Conservation (phyloP, 2,329 filamentous ascomycete species). For the Cryphonectria naterciae region DNA sequence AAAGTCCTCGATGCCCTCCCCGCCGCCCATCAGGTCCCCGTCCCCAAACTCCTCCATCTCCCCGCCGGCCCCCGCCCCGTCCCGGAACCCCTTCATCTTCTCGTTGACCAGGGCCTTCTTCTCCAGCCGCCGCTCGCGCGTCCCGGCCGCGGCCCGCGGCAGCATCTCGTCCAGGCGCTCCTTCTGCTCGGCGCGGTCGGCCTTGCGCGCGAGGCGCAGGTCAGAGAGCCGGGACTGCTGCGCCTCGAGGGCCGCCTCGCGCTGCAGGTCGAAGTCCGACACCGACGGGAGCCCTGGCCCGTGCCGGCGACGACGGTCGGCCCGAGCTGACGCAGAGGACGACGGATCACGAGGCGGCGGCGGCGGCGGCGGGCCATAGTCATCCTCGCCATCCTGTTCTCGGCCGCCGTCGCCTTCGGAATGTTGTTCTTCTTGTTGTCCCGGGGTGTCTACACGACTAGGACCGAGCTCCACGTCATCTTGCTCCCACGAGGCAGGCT, state of each 20-base stretch:
- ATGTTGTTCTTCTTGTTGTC: conserved; percentile 1
- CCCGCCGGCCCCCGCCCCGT: conserved; percentile 55
- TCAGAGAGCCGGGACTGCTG: conserved; percentile 49
- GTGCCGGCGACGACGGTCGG: conserved; percentile 36
- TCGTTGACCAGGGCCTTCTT: conserved; percentile 77
- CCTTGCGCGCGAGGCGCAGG: conserved; percentile 64
- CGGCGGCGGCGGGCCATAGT: conserved; percentile 56
- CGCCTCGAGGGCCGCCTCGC: conserved; percentile 56
- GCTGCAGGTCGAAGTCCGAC: conserved; percentile 71
- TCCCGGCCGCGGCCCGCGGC: conserved; percentile 82
- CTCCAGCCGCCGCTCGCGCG: conserved; percentile 82
- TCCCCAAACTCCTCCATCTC: conserved; percentile 66
- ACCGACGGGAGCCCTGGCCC: conserved; percentile 71
- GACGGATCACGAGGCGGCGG: conserved; percentile 49
- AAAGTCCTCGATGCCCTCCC: conserved; percentile 66
- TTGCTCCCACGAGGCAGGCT: conserved; percentile 18
- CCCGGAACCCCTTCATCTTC: conserved; percentile 72
- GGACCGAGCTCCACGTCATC: not conserved
- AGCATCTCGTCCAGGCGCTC: conserved; percentile 78
- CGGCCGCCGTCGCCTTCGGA: conserved; percentile 18
- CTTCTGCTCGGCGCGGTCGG: conserved; percentile 69
- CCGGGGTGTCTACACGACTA: conserved; percentile 13
- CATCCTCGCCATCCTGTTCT: conserved; percentile 41
- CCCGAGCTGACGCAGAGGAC: conserved; percentile 41
- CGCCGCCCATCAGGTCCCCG: conserved; percentile 76